Conservation (phyloP, 2,329 filamentous ascomycete species). For the Monosporascus sp. region DNA sequence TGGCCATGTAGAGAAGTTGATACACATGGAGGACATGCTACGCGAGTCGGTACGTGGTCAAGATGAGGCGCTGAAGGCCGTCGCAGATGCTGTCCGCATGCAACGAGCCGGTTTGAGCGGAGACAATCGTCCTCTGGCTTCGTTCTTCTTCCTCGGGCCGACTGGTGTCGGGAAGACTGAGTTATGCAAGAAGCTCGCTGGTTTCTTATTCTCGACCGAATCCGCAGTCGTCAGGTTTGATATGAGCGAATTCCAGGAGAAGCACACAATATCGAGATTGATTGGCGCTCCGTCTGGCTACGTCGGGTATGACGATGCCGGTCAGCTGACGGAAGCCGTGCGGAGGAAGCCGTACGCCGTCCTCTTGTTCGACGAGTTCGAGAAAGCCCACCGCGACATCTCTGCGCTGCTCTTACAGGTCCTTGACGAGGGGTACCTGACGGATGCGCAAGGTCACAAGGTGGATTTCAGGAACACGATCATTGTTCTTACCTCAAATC, state of each 20-base stretch:
- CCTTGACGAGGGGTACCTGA: conserved; percentile 92
- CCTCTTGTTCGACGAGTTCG: conserved; percentile 92
- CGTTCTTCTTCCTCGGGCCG: conserved; percentile 96
- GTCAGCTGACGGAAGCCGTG: conserved; percentile 92
- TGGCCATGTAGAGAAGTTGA: conserved; percentile 88
- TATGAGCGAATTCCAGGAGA: conserved; percentile 97
- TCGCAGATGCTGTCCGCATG: conserved; percentile 88
- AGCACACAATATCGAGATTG: conserved; percentile 87
- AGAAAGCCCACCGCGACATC: conserved; percentile 95
- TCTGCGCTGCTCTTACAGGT: conserved; percentile 88
- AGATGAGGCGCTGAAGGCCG: conserved; percentile 85
- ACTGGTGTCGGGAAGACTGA: conserved; percentile 98
- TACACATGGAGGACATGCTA: conserved; percentile 91
- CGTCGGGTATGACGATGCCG: conserved; percentile 93
- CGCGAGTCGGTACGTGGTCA: conserved; percentile 83
- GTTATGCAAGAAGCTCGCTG: conserved; percentile 91
- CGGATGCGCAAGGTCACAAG: conserved; percentile 91
- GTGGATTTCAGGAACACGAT: conserved; percentile 96
- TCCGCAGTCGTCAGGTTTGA: conserved; percentile 89
- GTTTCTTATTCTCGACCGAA: conserved; percentile 89
- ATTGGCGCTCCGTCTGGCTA: conserved; percentile 94
- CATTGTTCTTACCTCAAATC: conserved; percentile 92
- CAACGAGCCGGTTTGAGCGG: conserved; percentile 88
- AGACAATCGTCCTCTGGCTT: conserved; percentile 85
- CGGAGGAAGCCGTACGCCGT: conserved; percentile 93